Conservation (phyloP, 805 yeast species). For the Barnettozyma salicaria region DNA sequence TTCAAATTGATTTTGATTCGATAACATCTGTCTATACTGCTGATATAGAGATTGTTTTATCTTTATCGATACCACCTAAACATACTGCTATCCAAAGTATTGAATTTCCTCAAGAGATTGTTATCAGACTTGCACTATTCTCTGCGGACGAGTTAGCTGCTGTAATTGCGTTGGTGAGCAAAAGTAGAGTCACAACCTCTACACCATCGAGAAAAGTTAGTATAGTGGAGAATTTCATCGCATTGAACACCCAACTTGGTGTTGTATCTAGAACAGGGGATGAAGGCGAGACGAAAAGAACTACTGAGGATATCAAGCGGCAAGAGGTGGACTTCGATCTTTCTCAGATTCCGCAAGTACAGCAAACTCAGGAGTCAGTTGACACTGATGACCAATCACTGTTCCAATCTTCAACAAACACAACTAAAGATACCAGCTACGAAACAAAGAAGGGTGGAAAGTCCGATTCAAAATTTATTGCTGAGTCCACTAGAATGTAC, state of each 20-base stretch:
- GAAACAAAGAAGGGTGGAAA: constrained; percentile 12
- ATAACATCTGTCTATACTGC: constrained; percentile 6
- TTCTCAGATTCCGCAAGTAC: background rate
- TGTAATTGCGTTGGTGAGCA: background rate
- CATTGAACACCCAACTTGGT: constrained; percentile 15
- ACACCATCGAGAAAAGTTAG: constrained; percentile 27
- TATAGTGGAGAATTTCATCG: constrained; percentile 26
- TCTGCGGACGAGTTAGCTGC: background rate
- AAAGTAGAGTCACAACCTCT: background rate
- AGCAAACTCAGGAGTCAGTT: constrained; percentile 5
- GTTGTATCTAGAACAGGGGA: constrained; percentile 7
- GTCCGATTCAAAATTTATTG: constrained; percentile 14
- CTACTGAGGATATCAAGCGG: constrained; percentile 10
- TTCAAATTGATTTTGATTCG: constrained; percentile 14
- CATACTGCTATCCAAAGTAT: constrained; percentile 13
- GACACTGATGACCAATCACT: constrained; percentile 12
- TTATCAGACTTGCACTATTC: constrained; percentile 9
- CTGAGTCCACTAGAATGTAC: constrained; percentile 18
- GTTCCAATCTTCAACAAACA: constrained; percentile 14
- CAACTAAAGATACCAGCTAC: constrained; percentile 21
- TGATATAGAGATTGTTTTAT: constrained; percentile 5
- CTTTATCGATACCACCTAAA: constrained; percentile 7
- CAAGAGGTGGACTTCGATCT: background rate
- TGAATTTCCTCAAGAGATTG: constrained; percentile 4
- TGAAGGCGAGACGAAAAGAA: constrained; percentile 9